These are phyloP conservation scores for Trichosporon sp. DNA, from an alignment of 1,284 basidiomycete species.

Conservation along the genomic window DNA sequence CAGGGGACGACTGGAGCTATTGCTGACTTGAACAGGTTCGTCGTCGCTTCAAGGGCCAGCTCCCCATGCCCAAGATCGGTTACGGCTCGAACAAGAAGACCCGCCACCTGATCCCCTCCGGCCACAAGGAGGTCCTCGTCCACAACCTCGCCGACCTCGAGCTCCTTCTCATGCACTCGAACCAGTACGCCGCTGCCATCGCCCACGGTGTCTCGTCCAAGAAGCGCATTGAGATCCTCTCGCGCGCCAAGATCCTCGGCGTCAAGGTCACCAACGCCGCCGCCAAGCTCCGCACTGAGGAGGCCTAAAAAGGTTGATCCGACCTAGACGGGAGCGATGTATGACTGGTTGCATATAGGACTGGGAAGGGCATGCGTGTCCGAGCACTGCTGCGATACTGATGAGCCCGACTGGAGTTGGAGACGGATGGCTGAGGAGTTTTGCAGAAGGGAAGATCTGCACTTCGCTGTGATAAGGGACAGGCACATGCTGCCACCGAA, in stretches of 20 bases:
- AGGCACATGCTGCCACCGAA: neutral
- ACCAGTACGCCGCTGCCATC: slow-evolving; percentile 91
- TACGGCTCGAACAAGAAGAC: slow-evolving; percentile 64
- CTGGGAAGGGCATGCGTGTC: neutral
- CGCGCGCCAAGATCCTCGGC: slow-evolving; percentile 79
- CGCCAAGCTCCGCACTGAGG: slow-evolving; percentile 94
- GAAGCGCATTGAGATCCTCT: slow-evolving; percentile 89
- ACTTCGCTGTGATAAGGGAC: neutral
- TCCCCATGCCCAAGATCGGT: slow-evolving; percentile 81
- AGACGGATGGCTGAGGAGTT: neutral
- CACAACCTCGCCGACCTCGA: slow-evolving; percentile 88
- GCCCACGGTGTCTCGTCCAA: slow-evolving; percentile 96
- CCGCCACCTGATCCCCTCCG: slow-evolving; percentile 88
- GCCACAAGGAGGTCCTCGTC: slow-evolving; percentile 89
- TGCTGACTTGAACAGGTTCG: slow-evolving; percentile 51
- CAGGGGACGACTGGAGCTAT: neutral
- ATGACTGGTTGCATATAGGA: slow-evolving; percentile 24
- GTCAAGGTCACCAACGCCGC: slow-evolving; percentile 93
- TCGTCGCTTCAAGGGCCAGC: slow-evolving; percentile 92
- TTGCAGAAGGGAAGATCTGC: neutral
- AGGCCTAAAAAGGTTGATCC: slow-evolving; percentile 53
- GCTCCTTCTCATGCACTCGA: slow-evolving; percentile 96
- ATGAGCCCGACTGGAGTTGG: neutral
- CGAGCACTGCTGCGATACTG: neutral
- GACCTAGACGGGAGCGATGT: slow-evolving; percentile 13